Percentiles rank a stretch among this genome's conserved stretches.
Conservation (phyloP, 2,329 filamentous ascomycete genomes). For the Lasiodiplodia citricola region DNA sequence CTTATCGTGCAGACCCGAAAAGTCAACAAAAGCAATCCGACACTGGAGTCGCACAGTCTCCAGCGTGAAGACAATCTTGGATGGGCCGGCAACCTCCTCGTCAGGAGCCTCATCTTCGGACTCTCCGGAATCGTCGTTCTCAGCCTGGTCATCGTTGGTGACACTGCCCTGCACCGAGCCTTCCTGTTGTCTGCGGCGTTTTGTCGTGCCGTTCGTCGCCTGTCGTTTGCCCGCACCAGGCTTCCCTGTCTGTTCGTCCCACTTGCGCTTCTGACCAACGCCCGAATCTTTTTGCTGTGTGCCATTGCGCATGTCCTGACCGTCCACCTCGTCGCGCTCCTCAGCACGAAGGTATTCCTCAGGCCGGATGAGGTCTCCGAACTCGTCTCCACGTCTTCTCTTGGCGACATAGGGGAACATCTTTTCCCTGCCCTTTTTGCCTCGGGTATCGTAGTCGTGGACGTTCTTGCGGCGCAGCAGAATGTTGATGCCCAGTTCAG, state of each 20-base stretch:
- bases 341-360: conserved; percentile 94
- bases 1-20: conserved; percentile 89
- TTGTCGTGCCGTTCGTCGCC: conserved; percentile 57
- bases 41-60: conserved; percentile 72
- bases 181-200: conserved; percentile 58
- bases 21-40: conserved; percentile 87
- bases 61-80: conserved; percentile 71
- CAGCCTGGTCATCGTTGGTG: conserved; percentile 29
- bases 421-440: conserved; percentile 89
- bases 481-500: conserved; percentile 90
- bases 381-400: conserved; percentile 82
- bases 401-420: conserved; percentile 88
- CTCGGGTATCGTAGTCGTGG: conserved; percentile 91
- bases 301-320: conserved; percentile 63
- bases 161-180: conserved; percentile 37
- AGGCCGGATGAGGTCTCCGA: conserved; percentile 89
- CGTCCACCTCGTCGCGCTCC: conserved; percentile 79
- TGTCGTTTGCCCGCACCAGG: conserved; percentile 39
- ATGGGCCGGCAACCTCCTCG: conserved; percentile 66
- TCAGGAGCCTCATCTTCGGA: conserved; percentile 59
- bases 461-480: conserved; percentile 85
- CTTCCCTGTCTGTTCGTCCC: conserved; percentile 69
- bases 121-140: conserved; percentile 55
- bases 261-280: conserved; percentile 91
- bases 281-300: conserved; percentile 50